Percentiles rank a stretch among this genome's conserved stretches.
phyloP scores from a whole-genome alignment of 345 rosid genomes.

The Hirschfeldia incana region DNA sequence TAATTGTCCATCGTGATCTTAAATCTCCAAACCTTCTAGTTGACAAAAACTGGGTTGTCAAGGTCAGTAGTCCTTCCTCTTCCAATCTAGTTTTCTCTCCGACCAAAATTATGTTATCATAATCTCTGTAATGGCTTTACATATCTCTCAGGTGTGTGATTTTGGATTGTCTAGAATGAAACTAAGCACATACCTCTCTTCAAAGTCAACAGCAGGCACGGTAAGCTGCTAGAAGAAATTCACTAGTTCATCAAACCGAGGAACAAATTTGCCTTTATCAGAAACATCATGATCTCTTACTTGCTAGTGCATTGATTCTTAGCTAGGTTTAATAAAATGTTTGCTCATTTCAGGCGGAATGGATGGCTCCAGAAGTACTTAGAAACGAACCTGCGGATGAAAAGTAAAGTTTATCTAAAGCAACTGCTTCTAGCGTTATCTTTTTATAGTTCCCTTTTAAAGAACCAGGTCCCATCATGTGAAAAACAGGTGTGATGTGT shows the following conservation, averaged over 20 bases:
- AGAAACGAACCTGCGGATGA: conserved; percentile 95
- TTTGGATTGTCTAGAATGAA: conserved; percentile 94
- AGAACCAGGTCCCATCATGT: conserved; percentile 7
- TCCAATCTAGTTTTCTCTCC: neutral
- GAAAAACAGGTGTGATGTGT: conserved; percentile 83
- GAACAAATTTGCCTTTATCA: neutral
- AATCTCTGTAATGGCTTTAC: conserved; percentile 15
- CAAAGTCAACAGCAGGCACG: conserved; percentile 95
- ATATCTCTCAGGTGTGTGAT: conserved; percentile 69
- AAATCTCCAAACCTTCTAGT: conserved; percentile 95
- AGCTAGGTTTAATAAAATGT: neutral
- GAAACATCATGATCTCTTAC: conserved; percentile 5
- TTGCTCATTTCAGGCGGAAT: conserved; percentile 70
- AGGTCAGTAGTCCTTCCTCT: conserved; percentile 48
- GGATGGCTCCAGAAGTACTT: conserved; percentile 99
- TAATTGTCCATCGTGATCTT: conserved; percentile 88
- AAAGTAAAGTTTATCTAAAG: conserved; percentile 52
- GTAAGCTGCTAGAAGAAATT: conserved; percentile 48
- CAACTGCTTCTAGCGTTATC: conserved; percentile 1
- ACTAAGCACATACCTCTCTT: conserved; percentile 88
- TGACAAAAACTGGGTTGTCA: conserved; percentile 94
- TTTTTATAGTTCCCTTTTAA: neutral
- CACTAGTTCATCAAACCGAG: neutral
- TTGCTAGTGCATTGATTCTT: neutral
- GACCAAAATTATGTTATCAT: conserved; percentile 5